phyloP scores from a whole-genome alignment of 2,329 filamentous ascomycete species.

The Chrysosporium queenslandicum region DNA sequence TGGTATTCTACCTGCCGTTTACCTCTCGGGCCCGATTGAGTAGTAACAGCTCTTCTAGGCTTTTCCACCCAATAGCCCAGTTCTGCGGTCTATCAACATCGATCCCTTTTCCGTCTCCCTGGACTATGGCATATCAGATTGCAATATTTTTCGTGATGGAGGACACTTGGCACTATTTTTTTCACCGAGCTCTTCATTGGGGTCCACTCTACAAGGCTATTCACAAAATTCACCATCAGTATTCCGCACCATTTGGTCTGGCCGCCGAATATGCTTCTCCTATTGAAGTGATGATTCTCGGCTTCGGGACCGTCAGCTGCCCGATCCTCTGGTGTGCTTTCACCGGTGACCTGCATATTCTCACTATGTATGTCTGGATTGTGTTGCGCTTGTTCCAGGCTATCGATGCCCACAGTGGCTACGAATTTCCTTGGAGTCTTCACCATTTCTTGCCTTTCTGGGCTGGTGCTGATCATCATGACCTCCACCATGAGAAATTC shows the following conservation, averaged over 20 bases:
- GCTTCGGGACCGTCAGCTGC: conserved; percentile 69
- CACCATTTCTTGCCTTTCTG: conserved; percentile 95
- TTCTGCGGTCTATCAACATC: conserved; percentile 80
- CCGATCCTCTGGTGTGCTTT: conserved; percentile 76
- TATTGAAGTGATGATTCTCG: conserved; percentile 91
- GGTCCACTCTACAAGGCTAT: conserved; percentile 91
- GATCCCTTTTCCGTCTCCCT: conserved; percentile 76
- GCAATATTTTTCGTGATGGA: conserved; percentile 90
- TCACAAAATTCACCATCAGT: conserved; percentile 99
- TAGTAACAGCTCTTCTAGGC: too few species aligned
- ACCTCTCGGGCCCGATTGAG: too few species aligned
- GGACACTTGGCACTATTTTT: conserved; percentile 98
- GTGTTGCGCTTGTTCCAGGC: conserved; percentile 87
- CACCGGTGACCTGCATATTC: conserved; percentile 79
- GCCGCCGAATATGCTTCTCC: conserved; percentile 96
- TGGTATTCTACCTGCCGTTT: neutral
- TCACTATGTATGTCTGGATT: conserved; percentile 99
- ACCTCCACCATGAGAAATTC: conserved; percentile 95
- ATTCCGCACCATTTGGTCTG: conserved; percentile 92
- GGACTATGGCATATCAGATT: conserved; percentile 85
- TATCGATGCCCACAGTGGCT: conserved; percentile 93
- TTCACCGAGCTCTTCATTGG: conserved; percentile 85
- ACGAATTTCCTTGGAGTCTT: conserved; percentile 96
- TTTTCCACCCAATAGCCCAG: conserved; percentile 94
- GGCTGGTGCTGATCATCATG: conserved; percentile 94